These are phyloP conservation scores for Tolypocladium tundrense DNA, from an alignment of 2,329 filamentous ascomycete species.

Conservation along the genomic window DNA sequence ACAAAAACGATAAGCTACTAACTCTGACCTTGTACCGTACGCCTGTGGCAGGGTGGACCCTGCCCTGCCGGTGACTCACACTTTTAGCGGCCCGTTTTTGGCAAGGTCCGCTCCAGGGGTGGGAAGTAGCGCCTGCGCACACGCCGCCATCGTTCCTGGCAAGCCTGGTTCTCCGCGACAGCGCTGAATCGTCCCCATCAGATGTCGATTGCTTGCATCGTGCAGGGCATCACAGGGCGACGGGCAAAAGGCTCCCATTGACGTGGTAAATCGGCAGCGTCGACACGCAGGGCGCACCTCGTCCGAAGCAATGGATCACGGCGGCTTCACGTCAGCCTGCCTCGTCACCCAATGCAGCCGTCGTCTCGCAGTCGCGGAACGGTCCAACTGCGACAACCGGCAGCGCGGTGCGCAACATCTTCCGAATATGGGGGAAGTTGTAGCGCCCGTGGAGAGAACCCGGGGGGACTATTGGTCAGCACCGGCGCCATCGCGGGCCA, in stretches of 20 bases:
- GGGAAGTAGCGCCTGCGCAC: slow-evolving; percentile 4
- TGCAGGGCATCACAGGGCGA: not conserved
- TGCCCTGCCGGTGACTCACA: slow-evolving; percentile 24
- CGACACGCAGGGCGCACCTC: not conserved
- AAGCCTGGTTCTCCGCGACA: not conserved
- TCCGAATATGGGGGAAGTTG: not conserved
- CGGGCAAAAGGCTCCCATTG: not conserved
- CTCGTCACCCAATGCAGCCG: not conserved
- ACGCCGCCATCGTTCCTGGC: not conserved
- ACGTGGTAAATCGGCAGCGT: not conserved
- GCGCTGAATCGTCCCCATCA: not conserved
- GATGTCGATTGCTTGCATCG: not conserved
- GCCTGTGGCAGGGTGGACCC: slow-evolving; percentile 12
- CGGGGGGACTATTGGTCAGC: not conserved
- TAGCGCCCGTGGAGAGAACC: not conserved
- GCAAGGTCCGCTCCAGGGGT: slow-evolving; percentile 14
- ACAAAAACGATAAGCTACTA: not conserved
- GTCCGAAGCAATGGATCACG: no score
- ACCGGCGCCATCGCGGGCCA: not conserved
- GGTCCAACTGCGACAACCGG: not conserved
- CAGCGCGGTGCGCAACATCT: not conserved
- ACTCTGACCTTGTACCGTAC: slow-evolving; percentile 4
- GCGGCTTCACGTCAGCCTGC: not conserved
- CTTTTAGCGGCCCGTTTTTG: slow-evolving; percentile 15
- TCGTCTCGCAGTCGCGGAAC: not conserved